A percentile compares a stretch with the other conserved stretches of the same genome.
Evolutionary conservation across 306 rosid species (phyloP).

Genomic region (Casuarina glauca): DNA sequence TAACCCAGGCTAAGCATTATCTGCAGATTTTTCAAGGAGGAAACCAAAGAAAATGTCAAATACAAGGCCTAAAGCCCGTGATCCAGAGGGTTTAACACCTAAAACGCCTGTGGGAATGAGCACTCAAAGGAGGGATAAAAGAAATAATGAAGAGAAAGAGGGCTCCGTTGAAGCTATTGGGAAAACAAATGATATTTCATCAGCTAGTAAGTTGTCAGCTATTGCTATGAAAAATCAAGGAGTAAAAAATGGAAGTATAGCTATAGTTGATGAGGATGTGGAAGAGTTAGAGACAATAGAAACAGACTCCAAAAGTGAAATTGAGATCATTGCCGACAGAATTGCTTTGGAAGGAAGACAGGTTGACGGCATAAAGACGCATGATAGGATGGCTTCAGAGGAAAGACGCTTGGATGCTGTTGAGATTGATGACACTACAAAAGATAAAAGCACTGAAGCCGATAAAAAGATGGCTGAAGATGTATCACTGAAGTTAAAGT

Average conservation of each 20-base stretch:
- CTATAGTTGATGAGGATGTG: slow-evolving; percentile 37
- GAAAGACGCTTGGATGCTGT: too few species aligned
- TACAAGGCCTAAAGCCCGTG: slow-evolving; percentile 50
- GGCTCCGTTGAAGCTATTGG: slow-evolving; percentile 39
- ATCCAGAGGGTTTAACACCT: slow-evolving; percentile 58
- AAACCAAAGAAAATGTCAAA: slow-evolving; percentile 52
- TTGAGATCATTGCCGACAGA: slow-evolving; percentile 33
- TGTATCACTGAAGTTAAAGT: slow-evolving; percentile 43
- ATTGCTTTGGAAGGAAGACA: slow-evolving; percentile 22
- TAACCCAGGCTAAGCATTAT: slow-evolving; percentile 11
- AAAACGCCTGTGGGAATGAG: slow-evolving; percentile 37
- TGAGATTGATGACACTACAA: background rate
- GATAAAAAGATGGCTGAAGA: slow-evolving; percentile 44
- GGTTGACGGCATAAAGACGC: background rate
- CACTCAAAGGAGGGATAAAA: slow-evolving; percentile 41
- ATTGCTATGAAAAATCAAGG: slow-evolving; percentile 29
- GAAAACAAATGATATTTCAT: slow-evolving; percentile 37
- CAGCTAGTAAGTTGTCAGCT: slow-evolving; percentile 24
- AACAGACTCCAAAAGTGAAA: slow-evolving; percentile 28
- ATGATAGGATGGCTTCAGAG: too few species aligned
- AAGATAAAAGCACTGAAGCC: slow-evolving; percentile 24
- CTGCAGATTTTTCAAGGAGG: slow-evolving; percentile 65
- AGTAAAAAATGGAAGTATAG: slow-evolving; percentile 33
- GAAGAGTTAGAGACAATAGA: slow-evolving; percentile 26
- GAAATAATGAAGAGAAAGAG: slow-evolving; percentile 40